phyloP scores from a whole-genome alignment of 192 early-diverging fungal genomes.

The Gamsiella multidivaricata region DNA sequence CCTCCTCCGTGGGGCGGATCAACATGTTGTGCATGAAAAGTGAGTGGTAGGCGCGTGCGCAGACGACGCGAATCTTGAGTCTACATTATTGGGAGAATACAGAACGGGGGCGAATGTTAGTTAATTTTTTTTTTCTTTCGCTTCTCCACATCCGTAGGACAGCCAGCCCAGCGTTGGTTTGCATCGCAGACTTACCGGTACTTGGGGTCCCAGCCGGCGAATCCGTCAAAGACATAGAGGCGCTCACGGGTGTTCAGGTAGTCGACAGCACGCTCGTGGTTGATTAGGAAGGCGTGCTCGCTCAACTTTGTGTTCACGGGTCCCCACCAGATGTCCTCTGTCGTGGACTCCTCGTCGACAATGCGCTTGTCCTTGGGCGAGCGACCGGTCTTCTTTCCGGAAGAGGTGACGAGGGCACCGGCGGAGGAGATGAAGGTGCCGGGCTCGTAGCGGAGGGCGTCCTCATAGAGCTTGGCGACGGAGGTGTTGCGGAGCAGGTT shows the following conservation, averaged over 20 bases:
- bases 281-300: conserved; percentile 87
- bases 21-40: conserved; percentile 99
- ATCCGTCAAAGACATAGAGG: conserved; percentile 97
- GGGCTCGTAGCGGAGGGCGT: conserved; percentile 84
- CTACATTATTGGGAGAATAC: conserved; percentile 10
- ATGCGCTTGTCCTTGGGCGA: conserved; percentile 98
- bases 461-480: conserved; percentile 92
- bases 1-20: conserved; percentile 92
- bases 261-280: conserved; percentile 95
- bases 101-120: neutral
- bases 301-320: conserved; percentile 96
- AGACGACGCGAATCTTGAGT: conserved; percentile 96
- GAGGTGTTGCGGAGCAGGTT: conserved; percentile 88
- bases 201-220: conserved; percentile 98
- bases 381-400: conserved; percentile 94
- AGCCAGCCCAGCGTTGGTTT: neutral
- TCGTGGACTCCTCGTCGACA: conserved; percentile 88
- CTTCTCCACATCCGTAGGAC: neutral
- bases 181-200: conserved; percentile 68
- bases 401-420: conserved; percentile 92
- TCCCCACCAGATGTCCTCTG: conserved; percentile 97
- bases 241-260: conserved; percentile 96
- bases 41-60: conserved; percentile 94
- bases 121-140: neutral
- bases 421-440: conserved; percentile 91